Evolutionary conservation across 352 stramenopile species (phyloP).

Genomic region (Halophytophthora polymorphica): DNA sequence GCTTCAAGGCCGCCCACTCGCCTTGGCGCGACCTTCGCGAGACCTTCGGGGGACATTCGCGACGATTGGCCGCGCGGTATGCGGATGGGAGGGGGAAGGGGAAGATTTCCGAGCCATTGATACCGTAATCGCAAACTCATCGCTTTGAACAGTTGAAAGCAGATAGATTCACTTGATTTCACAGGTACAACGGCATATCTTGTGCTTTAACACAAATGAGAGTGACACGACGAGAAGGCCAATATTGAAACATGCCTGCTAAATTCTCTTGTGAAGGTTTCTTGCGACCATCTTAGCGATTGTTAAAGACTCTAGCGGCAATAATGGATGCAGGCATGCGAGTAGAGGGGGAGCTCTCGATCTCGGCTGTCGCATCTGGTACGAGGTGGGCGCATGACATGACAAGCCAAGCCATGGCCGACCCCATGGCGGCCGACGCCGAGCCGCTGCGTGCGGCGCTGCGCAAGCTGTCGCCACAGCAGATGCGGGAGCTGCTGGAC

Average conservation of each 20-base stretch:
- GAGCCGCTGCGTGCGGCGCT: not conserved
- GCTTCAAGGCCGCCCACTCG: not conserved
- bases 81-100: not conserved
- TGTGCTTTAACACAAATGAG: no score
- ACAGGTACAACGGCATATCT: no score
- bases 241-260: no score
- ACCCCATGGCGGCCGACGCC: not conserved
- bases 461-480: conserved; percentile 5
- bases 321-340: no score
- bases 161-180: no score
- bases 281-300: not conserved
- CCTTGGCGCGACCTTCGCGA: conserved; percentile 2
- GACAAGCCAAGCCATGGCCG: not conserved
- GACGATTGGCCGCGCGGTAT: conserved; percentile 1
- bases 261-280: no score
- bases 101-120: conserved; percentile 5
- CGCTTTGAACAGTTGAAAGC: not conserved
- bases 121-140: conserved; percentile 1
- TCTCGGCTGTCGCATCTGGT: no score
- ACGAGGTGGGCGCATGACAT: not conserved
- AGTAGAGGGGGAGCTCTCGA: no score
- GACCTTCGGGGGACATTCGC: conserved; percentile 8
- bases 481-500: conserved; percentile 6
- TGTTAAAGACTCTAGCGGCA: no score
- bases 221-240: no score